Conservation (phyloP, 495 filamentous ascomycete species). For the Penicillium goetzii region DNA sequence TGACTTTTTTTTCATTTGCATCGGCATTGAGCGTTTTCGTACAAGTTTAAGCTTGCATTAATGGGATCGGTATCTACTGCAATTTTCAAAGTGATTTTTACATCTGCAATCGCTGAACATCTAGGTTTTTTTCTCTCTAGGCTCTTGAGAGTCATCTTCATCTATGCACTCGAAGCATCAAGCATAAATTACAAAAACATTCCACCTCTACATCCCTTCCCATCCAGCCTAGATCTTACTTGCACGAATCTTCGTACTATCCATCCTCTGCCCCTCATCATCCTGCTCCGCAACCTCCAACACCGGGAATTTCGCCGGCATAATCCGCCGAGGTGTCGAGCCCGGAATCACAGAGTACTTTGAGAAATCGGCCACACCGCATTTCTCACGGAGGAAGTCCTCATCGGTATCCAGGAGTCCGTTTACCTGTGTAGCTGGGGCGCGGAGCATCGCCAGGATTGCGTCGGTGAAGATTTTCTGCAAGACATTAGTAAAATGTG, state of each 20-base stretch:
- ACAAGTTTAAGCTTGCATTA: slow-evolving; percentile 11
- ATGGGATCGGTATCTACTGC: slow-evolving; percentile 6
- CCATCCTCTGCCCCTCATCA: slow-evolving; percentile 75
- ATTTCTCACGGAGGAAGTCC: slow-evolving; percentile 72
- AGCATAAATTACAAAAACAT: neutral
- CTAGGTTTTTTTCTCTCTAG: too few species aligned
- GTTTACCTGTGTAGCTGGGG: slow-evolving; percentile 64
- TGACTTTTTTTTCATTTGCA: slow-evolving; percentile 12
- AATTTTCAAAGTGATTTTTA: neutral
- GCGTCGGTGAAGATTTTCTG: slow-evolving; percentile 78
- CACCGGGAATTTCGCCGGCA: slow-evolving; percentile 73
- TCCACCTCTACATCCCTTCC: neutral
- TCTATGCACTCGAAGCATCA: too few species aligned
- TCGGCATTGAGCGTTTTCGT: slow-evolving; percentile 24
- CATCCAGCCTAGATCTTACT: slow-evolving; percentile 30
- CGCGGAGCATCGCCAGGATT: slow-evolving; percentile 70
- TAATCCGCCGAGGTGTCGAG: slow-evolving; percentile 69
- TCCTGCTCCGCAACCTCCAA: slow-evolving; percentile 78
- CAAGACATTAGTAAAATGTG: neutral
- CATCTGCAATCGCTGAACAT: too few species aligned
- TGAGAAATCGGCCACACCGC: slow-evolving; percentile 72
- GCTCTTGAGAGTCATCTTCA: neutral
- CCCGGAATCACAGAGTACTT: slow-evolving; percentile 73
- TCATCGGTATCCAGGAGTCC: slow-evolving; percentile 77
- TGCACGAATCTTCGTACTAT: slow-evolving; percentile 55